Conservation (phyloP, 192 early-diverging fungal species). For the Coemansia sp. region DNA sequence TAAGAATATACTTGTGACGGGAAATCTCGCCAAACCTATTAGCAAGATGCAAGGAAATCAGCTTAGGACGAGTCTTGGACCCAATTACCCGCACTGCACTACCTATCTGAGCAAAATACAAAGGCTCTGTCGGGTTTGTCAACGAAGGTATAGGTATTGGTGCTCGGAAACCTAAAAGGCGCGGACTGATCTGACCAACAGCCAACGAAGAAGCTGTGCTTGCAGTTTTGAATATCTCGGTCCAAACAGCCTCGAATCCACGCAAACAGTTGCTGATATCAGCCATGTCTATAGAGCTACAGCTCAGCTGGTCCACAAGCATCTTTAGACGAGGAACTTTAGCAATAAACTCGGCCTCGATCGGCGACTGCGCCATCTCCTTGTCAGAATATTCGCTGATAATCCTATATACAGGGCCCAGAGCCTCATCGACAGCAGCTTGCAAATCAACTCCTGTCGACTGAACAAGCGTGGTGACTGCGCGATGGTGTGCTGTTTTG, state of each 20-base stretch:
- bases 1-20: conserved; percentile 77
- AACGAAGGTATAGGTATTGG: conserved; percentile 38
- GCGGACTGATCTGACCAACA: conserved; percentile 12
- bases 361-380: conserved; percentile 2
- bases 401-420: conserved; percentile 13
- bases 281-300: not conserved
- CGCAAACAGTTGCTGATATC: not conserved
- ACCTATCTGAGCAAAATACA: conserved; percentile 25
- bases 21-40: conserved; percentile 54
- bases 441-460: not conserved
- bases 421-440: conserved; percentile 3
- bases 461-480: conserved; percentile 1
- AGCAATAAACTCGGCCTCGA: conserved; percentile 18
- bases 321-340: conserved; percentile 8
- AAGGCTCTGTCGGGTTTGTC: conserved; percentile 21
- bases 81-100: conserved; percentile 24
- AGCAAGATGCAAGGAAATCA: conserved; percentile 59
- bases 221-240: conserved; percentile 21
- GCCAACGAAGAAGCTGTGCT: conserved; percentile 8
- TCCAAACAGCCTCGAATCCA: conserved; percentile 22
- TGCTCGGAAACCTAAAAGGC: conserved; percentile 14
- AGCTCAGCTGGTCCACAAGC: conserved; percentile 18
- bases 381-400: conserved; percentile 15
- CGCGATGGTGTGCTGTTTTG: conserved; percentile 20
- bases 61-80: conserved; percentile 90